Conservation (phyloP, 768 basidiomycete species). For the Coprinopsis cinerea region DNA sequence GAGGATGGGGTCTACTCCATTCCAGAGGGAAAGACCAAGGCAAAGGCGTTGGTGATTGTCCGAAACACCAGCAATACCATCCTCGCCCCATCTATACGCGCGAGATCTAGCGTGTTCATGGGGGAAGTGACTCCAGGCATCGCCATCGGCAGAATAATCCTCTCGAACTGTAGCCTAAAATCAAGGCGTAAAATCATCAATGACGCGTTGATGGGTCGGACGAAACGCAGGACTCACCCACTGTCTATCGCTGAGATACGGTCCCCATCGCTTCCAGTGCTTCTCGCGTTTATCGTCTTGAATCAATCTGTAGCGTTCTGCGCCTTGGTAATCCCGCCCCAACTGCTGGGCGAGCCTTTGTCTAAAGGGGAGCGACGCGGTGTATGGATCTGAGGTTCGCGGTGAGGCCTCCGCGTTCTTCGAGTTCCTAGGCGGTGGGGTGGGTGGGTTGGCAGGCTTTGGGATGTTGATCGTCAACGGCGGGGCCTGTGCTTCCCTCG, state of each 20-base stretch:
- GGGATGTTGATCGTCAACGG: conserved; percentile 65
- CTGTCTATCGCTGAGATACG: conserved; percentile 94
- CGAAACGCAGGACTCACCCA: conserved; percentile 61
- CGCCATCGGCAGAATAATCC: conserved; percentile 95
- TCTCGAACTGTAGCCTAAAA: conserved; percentile 92
- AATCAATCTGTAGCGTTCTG: conserved; percentile 78
- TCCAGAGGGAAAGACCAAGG: conserved; percentile 90
- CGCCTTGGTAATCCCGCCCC: conserved; percentile 69
- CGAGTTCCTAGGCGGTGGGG: conserved; percentile 46
- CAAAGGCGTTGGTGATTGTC: conserved; percentile 96
- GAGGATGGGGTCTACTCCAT: conserved; percentile 87
- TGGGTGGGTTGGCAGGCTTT: conserved; percentile 34
- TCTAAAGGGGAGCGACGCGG: conserved; percentile 38
- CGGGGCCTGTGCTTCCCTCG: too few relatives aligned
- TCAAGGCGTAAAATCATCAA: conserved; percentile 12
- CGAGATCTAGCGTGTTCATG: conserved; percentile 91
- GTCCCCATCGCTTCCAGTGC: conserved; percentile 99
- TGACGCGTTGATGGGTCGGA: background rate
- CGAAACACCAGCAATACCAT: conserved; percentile 94
- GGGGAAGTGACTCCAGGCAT: conserved; percentile 94
- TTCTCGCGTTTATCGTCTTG: conserved; percentile 74
- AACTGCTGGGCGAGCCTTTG: conserved; percentile 59
- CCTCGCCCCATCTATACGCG: conserved; percentile 98
- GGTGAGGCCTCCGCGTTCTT: conserved; percentile 13
- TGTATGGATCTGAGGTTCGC: conserved; percentile 12